Conservation (phyloP, 805 yeast genomes). For the Yarrowia sp. region DNA sequence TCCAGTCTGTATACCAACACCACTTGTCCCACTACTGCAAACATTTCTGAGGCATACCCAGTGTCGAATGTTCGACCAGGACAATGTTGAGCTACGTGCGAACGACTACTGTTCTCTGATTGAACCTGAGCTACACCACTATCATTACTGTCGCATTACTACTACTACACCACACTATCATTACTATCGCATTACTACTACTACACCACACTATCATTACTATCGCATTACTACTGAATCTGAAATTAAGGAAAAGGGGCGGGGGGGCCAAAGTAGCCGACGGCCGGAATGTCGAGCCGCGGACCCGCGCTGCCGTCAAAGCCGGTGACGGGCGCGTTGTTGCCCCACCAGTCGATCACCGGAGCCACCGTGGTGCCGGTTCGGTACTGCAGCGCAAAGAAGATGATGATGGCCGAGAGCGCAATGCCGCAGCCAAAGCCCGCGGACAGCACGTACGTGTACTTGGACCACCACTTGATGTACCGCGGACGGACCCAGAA, state of each 20-base stretch:
- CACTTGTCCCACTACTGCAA: too few species aligned
- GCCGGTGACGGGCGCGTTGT: slow-evolving; percentile 31
- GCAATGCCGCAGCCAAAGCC: slow-evolving; percentile 52
- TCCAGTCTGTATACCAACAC: too few species aligned
- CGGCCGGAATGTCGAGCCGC: background rate
- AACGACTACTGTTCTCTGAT: too few species aligned
- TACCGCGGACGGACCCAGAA: slow-evolving; percentile 46
- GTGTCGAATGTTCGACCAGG: too few species aligned
- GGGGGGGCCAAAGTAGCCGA: background rate
- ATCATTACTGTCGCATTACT: too few species aligned
- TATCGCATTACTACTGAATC: too few species aligned
- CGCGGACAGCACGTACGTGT: slow-evolving; percentile 49
- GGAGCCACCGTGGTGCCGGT: slow-evolving; percentile 33
- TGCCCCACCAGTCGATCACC: slow-evolving; percentile 52
- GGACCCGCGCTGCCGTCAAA: background rate
- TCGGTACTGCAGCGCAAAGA: slow-evolving; percentile 44
- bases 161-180: too few species aligned
- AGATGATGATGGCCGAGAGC: slow-evolving; percentile 46
- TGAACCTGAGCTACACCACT: too few species aligned
- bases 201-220: too few species aligned
- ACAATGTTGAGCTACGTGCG: too few species aligned
- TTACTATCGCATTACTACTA: too few species aligned
- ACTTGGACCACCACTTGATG: slow-evolving; percentile 53
- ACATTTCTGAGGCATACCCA: too few species aligned
- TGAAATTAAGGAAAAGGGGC: slow-evolving; percentile 2